These are phyloP conservation scores for Phialocephala sp. DNA, from an alignment of 2,329 filamentous ascomycete species.

Conservation along the genomic window DNA sequence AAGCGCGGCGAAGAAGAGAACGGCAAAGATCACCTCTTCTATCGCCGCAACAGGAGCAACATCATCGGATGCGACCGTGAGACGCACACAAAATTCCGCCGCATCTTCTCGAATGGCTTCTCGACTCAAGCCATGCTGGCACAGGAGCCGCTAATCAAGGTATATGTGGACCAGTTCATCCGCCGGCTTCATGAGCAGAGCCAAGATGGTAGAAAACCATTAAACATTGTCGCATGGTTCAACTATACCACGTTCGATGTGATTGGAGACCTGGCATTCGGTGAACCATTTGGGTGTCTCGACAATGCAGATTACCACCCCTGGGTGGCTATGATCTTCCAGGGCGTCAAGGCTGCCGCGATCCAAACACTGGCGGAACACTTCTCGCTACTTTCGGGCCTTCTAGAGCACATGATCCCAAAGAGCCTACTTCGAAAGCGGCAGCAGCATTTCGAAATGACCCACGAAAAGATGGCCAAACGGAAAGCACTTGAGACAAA, in stretches of 20 bases:
- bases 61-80: neutral
- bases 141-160: conserved; percentile 37
- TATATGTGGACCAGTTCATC: conserved; percentile 20
- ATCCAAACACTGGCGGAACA: no score
- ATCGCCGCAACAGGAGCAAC: neutral
- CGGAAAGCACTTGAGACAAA: neutral
- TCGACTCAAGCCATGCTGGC: conserved; percentile 41
- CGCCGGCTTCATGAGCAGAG: conserved; percentile 17
- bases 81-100: conserved; percentile 33
- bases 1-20: neutral
- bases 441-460: neutral
- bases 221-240: conserved; percentile 43
- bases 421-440: neutral
- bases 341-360: neutral
- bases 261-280: conserved; percentile 51
- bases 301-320: conserved; percentile 34
- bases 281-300: conserved; percentile 46
- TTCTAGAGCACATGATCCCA: neutral
- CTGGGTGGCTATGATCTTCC: conserved; percentile 33
- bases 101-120: conserved; percentile 40
- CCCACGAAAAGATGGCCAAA: neutral
- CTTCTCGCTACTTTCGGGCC: no score
- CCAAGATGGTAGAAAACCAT: neutral
- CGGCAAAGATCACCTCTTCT: neutral
- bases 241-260: conserved; percentile 47